Evolutionary conservation across 768 basidiomycete genomes (phyloP).

Genomic region (Lactarius psammicola): DNA sequence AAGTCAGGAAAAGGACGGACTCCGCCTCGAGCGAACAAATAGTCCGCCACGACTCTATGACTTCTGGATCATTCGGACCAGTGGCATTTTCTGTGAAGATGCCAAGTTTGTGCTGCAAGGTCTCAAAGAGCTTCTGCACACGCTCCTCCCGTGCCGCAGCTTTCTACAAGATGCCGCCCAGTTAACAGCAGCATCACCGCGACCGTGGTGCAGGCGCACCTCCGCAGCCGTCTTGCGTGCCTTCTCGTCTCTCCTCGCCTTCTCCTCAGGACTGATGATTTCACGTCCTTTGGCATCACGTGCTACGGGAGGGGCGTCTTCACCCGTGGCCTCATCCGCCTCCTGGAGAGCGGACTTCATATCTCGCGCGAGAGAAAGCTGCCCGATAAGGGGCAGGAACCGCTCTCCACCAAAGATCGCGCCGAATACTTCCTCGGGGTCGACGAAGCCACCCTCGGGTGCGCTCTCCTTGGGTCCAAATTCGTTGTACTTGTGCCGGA

Average conservation of each 20-base stretch:
- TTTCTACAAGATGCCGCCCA: constrained; percentile 50
- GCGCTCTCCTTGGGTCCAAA: constrained; percentile 83
- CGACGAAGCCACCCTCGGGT: constrained; percentile 82
- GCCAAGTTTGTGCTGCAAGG: constrained; percentile 76
- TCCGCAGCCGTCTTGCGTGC: constrained; percentile 64
- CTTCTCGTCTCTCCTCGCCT: constrained; percentile 59
- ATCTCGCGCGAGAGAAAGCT: constrained; percentile 82
- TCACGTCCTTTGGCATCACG: constrained; percentile 52
- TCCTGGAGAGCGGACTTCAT: constrained; percentile 94
- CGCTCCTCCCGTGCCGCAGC: constrained; percentile 75
- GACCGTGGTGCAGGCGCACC: constrained; percentile 42
- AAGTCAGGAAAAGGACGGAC: constrained; percentile 44
- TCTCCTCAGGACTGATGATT: constrained; percentile 42
- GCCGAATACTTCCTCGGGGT: constrained; percentile 74
- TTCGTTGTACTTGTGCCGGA: constrained; percentile 87
- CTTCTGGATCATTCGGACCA: constrained; percentile 65
- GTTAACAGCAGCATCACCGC: constrained; percentile 14
- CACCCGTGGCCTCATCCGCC: constrained; percentile 62
- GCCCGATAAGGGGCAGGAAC: constrained; percentile 84
- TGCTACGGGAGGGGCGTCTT: constrained; percentile 39
- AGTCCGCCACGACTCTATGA: constrained; percentile 67
- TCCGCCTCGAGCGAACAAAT: constrained; percentile 82
- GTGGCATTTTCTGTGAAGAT: constrained; percentile 86
- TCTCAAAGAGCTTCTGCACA: constrained; percentile 71
- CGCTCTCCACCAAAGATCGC: constrained; percentile 88